A percentile compares a stretch with the other conserved stretches of the same genome.
Evolutionary conservation across 2,329 filamentous ascomycete genomes (phyloP).

Genomic region (Plectosphaerella sp.): DNA sequence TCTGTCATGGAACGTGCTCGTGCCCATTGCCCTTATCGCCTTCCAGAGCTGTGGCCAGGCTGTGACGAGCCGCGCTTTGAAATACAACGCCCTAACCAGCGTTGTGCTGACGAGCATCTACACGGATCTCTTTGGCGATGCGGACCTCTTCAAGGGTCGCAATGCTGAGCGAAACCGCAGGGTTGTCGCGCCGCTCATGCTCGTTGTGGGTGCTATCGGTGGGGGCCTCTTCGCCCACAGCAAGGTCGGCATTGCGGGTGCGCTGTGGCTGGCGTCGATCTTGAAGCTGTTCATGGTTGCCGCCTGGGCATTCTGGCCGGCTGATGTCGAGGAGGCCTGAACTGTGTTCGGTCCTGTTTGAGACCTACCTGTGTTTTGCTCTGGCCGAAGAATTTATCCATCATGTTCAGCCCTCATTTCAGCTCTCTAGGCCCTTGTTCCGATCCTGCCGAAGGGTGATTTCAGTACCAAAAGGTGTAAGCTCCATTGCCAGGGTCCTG

Average conservation of each 20-base stretch:
- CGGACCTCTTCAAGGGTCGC: constrained; percentile 35
- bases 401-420: too few species aligned
- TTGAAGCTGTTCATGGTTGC: constrained; percentile 53
- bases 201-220: constrained; percentile 43
- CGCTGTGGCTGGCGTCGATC: constrained; percentile 54
- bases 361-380: too few species aligned
- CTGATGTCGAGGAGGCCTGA: constrained; percentile 21
- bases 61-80: constrained; percentile 66
- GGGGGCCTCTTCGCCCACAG: constrained; percentile 47
- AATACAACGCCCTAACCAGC: constrained; percentile 67
- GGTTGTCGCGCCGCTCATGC: constrained; percentile 41
- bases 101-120: constrained; percentile 80
- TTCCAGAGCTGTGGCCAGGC: constrained; percentile 78
- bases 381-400: too few species aligned
- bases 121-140: constrained; percentile 72
- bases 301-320: constrained; percentile 59
- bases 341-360: too few species aligned
- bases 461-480: too few species aligned
- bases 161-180: constrained; percentile 49
- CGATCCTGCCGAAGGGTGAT: too few species aligned
- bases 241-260: constrained; percentile 42
- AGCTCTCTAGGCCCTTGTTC: too few species aligned
- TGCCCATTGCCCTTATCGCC: constrained; percentile 65
- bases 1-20: constrained; percentile 54
- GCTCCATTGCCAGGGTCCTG: too few species aligned